phyloP scores from a whole-genome alignment of 1,139 yeast species.

The Lodderomyces theae region DNA sequence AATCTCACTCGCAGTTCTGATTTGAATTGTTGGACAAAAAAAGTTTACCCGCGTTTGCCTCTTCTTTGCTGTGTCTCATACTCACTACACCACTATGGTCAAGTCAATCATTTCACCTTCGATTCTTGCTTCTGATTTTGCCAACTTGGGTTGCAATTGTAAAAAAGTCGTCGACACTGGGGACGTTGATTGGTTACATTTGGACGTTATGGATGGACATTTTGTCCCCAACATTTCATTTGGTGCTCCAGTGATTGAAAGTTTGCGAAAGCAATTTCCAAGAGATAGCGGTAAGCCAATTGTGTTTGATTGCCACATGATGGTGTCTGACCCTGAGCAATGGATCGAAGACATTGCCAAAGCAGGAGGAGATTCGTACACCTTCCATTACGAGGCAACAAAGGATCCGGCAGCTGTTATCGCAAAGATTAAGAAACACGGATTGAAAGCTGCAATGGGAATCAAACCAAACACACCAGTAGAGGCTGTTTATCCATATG shows the following conservation, averaged over 20 bases:
- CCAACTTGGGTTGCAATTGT: constrained; percentile 85
- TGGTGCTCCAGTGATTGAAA: constrained; percentile 86
- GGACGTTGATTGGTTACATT: constrained; percentile 92
- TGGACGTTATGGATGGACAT: constrained; percentile 98
- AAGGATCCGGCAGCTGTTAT: constrained; percentile 74
- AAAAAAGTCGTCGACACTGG: constrained; percentile 68
- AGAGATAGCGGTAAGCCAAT: constrained; percentile 43
- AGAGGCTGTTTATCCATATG: constrained; percentile 75
- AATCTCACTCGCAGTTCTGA: too few species aligned
- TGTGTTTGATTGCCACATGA: constrained; percentile 98
- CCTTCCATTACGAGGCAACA: constrained; percentile 95
- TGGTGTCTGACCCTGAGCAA: constrained; percentile 92
- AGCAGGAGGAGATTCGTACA: constrained; percentile 95
- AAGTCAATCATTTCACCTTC: constrained; percentile 93
- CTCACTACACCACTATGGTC: constrained; percentile 49
- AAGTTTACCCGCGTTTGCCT: background rate
- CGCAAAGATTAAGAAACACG: constrained; percentile 67
- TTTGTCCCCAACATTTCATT: constrained; percentile 95
- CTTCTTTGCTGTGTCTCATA: too few species aligned
- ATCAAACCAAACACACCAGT: constrained; percentile 93
- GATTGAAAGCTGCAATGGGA: constrained; percentile 95
- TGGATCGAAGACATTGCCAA: constrained; percentile 94
- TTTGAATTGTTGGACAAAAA: background rate
- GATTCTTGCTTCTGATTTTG: constrained; percentile 89
- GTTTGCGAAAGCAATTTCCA: constrained; percentile 78